These are phyloP conservation scores for Fusarium lateritium DNA, from an alignment of 2,329 filamentous ascomycete species.

Conservation along the genomic window DNA sequence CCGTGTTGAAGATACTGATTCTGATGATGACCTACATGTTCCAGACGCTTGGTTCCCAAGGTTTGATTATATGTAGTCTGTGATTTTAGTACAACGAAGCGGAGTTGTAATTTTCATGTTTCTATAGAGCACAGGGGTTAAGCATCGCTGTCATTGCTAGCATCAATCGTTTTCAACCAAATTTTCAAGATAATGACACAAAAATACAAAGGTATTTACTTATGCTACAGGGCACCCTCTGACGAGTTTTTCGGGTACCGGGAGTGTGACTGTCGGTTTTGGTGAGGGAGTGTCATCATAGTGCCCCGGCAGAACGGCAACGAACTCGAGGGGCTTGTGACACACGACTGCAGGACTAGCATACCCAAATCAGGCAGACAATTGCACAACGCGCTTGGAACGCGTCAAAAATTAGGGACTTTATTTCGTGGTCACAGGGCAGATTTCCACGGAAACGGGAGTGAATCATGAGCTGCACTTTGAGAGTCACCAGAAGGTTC, in stretches of 20 bases:
- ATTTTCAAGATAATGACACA: background rate
- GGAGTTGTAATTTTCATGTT: background rate
- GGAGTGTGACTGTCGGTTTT: background rate
- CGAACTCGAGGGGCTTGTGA: background rate
- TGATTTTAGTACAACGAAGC: background rate
- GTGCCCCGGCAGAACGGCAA: background rate
- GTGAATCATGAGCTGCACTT: no score
- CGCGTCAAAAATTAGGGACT: no score
- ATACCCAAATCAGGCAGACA: background rate
- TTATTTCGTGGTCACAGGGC: no score
- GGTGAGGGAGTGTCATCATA: background rate
- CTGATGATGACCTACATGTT: background rate
- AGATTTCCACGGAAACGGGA: no score
- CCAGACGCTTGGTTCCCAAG: background rate
- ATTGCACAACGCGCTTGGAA: background rate
- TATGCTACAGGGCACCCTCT: background rate
- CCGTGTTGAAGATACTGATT: background rate
- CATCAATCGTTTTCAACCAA: background rate
- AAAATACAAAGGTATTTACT: background rate
- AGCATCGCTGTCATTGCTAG: background rate
- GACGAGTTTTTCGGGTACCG: background rate
- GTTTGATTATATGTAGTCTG: background rate
- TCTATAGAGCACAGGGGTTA: background rate
- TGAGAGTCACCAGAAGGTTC: background rate
- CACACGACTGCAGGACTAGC: background rate